Percentiles rank a stretch among this genome's conserved stretches.
phyloP scores from a whole-genome alignment of 768 basidiomycete species.

The Tulasnella sp. region DNA sequence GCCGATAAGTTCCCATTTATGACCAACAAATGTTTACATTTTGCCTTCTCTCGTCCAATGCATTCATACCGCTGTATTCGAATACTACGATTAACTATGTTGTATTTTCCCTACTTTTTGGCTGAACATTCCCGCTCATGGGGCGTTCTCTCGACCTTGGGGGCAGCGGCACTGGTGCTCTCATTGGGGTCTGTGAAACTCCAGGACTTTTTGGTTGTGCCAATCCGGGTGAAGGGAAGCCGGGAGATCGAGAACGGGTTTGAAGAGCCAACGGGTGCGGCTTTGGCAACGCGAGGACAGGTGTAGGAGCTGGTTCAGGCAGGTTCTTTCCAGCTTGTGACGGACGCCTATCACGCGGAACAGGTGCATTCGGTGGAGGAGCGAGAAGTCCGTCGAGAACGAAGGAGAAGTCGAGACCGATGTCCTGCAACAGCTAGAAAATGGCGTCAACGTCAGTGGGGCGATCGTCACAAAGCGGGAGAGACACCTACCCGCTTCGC shows the following conservation, averaged over 20 bases:
- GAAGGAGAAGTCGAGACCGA: constrained; percentile 90
- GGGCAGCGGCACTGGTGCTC: constrained; percentile 15
- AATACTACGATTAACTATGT: not conserved
- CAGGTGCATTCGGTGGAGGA: constrained; percentile 14
- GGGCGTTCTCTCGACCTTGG: constrained; percentile 23
- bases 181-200: not conserved
- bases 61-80: not conserved
- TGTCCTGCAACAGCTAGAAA: constrained; percentile 77
- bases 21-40: not conserved
- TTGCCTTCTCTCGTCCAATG: not conserved
- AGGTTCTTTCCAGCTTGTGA: constrained; percentile 7
- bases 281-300: not conserved
- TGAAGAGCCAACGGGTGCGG: not conserved
- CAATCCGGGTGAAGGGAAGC: not conserved
- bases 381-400: constrained; percentile 70
- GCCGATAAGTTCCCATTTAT: not conserved
- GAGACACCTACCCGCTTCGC: constrained; percentile 65
- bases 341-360: not conserved
- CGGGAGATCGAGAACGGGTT: not conserved
- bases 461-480: not conserved
- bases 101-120: not conserved
- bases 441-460: not conserved
- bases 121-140: constrained; percentile 18
- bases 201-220: not conserved
- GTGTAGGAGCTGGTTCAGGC: not conserved